phyloP scores from a whole-genome alignment of 257 asterid species.

The Scutellaria galericulata region DNA sequence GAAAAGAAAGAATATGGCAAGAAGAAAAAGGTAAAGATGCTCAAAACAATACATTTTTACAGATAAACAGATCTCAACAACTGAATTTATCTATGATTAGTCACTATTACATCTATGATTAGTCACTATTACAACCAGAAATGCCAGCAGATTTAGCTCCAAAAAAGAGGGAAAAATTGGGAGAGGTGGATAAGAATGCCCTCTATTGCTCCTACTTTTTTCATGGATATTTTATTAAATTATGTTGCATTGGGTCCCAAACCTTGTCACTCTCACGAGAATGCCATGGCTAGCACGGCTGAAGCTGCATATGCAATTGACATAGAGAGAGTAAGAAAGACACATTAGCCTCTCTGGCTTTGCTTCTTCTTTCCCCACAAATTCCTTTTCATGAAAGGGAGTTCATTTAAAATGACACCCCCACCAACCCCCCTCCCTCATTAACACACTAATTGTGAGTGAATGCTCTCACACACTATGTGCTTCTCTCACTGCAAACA shows the following conservation, averaged over 20 bases:
- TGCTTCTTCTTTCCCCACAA: constrained; percentile 51
- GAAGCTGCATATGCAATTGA: constrained; percentile 54
- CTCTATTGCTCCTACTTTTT: constrained; percentile 24
- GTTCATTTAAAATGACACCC: constrained; percentile 51
- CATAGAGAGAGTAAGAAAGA: constrained; percentile 36
- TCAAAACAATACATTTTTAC: constrained; percentile 48
- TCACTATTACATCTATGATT: constrained; percentile 4
- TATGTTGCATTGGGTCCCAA: constrained; percentile 52
- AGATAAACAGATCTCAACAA: constrained; percentile 47
- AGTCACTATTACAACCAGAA: constrained; percentile 29
- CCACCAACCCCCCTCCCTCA: constrained; percentile 33
- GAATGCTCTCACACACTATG: constrained; percentile 39
- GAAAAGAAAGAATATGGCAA: constrained; percentile 38
- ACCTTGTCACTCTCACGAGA: constrained; percentile 74
- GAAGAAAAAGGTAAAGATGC: constrained; percentile 38
- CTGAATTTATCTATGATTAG: constrained; percentile 24
- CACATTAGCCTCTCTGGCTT: constrained; percentile 58
- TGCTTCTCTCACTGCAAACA: constrained; percentile 22
- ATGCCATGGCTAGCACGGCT: constrained; percentile 70
- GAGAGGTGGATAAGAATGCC: constrained; percentile 33
- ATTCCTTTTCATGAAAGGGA: constrained; percentile 73
- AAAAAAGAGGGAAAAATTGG: constrained; percentile 37
- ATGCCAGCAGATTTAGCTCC: constrained; percentile 30
- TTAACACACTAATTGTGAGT: constrained; percentile 35
- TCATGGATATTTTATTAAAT: constrained; percentile 31